Evolutionary conservation across 768 basidiomycete species (phyloP), one percentile per base, ranked within the genome.

Genomic region (Trametes elegans): DNA sequence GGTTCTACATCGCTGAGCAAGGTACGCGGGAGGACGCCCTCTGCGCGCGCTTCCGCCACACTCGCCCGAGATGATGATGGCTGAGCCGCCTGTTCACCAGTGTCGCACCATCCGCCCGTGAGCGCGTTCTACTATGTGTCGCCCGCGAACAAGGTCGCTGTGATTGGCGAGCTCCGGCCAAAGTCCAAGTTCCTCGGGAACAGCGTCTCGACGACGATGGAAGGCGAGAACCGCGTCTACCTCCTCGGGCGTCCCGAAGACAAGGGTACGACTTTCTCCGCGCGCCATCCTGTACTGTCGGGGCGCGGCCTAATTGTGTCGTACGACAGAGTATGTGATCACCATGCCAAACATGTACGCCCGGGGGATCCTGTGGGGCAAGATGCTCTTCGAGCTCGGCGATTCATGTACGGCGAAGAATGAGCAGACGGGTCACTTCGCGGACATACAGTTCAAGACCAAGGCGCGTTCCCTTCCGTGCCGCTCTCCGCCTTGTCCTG

Each of bases 341-440:
- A 86, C 90, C 55, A 97, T 99, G 95, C 97, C 97, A 27, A 98
- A 98, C 76, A 97, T 98, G 88, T 96, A 92, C 67, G 90, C 88
- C 42, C 80, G 90, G 32, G 91, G 91, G 7, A 90, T 92, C 61
- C 72, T 92, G 38, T 93, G 90, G 70, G 90, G 89, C 9, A 92
- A 90, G 79, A 96, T 99, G 94, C 88, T 98, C 24, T 77, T 96
- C 48, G 97, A 99, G 73, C 77, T 99, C 19, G 95, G 96, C 5
- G 97, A 98, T 71, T 81, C 83, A 29, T 93, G 92, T 62, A 80
- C 76, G 7, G 92, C 93, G 53, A 85, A 83, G 75, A 94, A 93
- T 73, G 86, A 90, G 64, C 84, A 83, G 64, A 82, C 83, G 39
- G 84, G 83, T 18, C 69, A 91, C 58, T 73, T 69, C 41, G 90